phyloP scores from a whole-genome alignment of 768 basidiomycete species.

The Lactarius tabidus region DNA sequence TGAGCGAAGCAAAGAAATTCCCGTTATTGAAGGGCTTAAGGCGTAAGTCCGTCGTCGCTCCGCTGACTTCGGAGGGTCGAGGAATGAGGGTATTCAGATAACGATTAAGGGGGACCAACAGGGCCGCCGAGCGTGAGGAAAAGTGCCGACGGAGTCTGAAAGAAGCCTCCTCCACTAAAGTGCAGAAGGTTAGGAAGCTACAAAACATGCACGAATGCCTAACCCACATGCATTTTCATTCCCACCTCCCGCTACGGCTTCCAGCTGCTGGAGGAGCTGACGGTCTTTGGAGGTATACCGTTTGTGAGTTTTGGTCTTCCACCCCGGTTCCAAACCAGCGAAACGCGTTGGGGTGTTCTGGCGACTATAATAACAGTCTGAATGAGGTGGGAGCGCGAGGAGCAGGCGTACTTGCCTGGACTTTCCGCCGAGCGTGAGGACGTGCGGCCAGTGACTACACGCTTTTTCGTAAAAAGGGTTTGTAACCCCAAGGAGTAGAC shows the following conservation, averaged over 20 bases:
- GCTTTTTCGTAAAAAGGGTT: slow-evolving; percentile 82
- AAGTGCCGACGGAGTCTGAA: slow-evolving; percentile 76
- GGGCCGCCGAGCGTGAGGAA: slow-evolving; percentile 74
- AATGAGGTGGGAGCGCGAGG: neutral
- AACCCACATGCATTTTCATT: slow-evolving; percentile 51
- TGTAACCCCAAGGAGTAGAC: slow-evolving; percentile 77
- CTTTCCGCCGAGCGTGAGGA: slow-evolving; percentile 61
- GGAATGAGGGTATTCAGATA: slow-evolving; percentile 89
- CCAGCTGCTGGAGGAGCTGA: slow-evolving; percentile 64
- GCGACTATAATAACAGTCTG: neutral
- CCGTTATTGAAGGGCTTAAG: slow-evolving; percentile 67
- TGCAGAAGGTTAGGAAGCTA: slow-evolving; percentile 2
- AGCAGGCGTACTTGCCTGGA: slow-evolving; percentile 37
- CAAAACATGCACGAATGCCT: slow-evolving; percentile 7
- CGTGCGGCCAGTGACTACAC: slow-evolving; percentile 83
- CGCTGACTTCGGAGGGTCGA: slow-evolving; percentile 46
- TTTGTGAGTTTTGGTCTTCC: slow-evolving; percentile 75
- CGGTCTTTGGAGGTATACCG: slow-evolving; percentile 85
- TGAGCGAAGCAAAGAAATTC: slow-evolving; percentile 70
- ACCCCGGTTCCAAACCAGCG: slow-evolving; percentile 61
- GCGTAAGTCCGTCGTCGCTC: slow-evolving; percentile 35
- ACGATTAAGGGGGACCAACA: slow-evolving; percentile 85
- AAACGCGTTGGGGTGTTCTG: slow-evolving; percentile 10
- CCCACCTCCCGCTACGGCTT: slow-evolving; percentile 49
- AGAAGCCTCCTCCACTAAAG: slow-evolving; percentile 56